These are phyloP conservation scores for Boletus subparvulus DNA, from an alignment of 768 basidiomycete genomes.

Conservation along the genomic window DNA sequence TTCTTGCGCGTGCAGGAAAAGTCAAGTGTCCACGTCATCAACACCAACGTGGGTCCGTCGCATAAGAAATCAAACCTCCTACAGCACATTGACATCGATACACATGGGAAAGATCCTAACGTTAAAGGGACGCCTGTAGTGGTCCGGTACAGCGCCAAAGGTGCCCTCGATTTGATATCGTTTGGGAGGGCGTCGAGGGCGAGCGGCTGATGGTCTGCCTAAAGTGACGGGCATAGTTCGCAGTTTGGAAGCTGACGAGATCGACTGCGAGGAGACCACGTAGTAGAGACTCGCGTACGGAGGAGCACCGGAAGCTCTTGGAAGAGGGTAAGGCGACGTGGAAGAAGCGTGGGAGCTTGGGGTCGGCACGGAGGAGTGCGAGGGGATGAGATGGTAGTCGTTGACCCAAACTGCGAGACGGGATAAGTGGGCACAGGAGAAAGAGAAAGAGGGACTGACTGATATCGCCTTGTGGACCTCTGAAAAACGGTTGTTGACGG, in stretches of 20 bases:
- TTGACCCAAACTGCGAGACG: conserved; percentile 68
- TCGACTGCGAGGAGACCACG: conserved; percentile 61
- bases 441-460: conserved; percentile 33
- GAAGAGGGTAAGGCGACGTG: conserved; percentile 96
- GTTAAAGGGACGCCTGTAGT: conserved; percentile 50
- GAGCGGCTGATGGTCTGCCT: conserved; percentile 79
- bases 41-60: too few relatives aligned
- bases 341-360: conserved; percentile 66
- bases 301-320: conserved; percentile 92
- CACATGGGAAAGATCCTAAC: conserved; percentile 89
- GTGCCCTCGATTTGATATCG: conserved; percentile 63
- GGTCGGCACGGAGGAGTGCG: conserved; percentile 68
- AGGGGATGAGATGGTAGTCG: conserved; percentile 97
- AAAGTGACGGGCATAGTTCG: conserved; percentile 81
- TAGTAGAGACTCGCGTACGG: conserved; percentile 73
- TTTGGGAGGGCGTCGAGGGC: conserved; percentile 80
- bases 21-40: conserved; percentile 27
- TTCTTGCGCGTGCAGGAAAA: too few relatives aligned
- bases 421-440: neutral
- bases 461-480: conserved; percentile 77
- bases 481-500: conserved; percentile 90
- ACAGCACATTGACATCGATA: conserved; percentile 73
- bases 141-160: neutral
- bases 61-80: conserved; percentile 36
- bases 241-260: conserved; percentile 88